Evolutionary conservation across 306 rosid genomes (phyloP).

Genomic region (Clitoria ternatea): DNA sequence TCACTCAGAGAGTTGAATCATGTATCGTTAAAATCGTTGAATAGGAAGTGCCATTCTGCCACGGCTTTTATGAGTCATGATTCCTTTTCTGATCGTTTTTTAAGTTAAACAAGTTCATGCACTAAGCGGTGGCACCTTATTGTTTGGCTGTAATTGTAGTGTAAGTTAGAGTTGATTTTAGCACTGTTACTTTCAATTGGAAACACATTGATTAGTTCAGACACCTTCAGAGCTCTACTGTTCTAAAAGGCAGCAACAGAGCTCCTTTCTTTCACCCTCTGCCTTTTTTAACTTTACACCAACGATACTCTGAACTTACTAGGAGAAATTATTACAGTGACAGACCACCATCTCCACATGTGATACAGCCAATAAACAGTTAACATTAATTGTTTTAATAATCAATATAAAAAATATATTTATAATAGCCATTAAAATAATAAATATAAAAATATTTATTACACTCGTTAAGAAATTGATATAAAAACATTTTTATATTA

Average conservation of each 20-base stretch:
- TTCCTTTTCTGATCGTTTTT: background rate
- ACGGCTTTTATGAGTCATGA: background rate
- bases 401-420: no score
- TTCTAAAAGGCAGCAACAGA: background rate
- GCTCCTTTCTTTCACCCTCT: background rate
- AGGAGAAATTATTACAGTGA: no score
- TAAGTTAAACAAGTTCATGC: background rate
- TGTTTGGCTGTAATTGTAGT: constrained; percentile 10
- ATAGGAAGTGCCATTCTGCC: background rate
- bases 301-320: no score
- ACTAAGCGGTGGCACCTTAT: background rate
- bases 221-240: background rate
- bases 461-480: no score
- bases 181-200: constrained; percentile 4
- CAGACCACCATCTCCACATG: no score
- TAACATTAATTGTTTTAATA: no score
- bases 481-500: no score
- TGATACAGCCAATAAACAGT: no score
- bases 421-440: no score
- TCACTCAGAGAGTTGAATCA: constrained; percentile 36
- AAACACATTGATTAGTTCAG: background rate
- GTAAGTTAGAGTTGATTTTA: constrained; percentile 13
- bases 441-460: no score
- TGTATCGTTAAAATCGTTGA: background rate
- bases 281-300: no score